These are phyloP conservation scores for Candida sanyiensis DNA, from an alignment of 805 yeast species.

Conservation along the genomic window DNA sequence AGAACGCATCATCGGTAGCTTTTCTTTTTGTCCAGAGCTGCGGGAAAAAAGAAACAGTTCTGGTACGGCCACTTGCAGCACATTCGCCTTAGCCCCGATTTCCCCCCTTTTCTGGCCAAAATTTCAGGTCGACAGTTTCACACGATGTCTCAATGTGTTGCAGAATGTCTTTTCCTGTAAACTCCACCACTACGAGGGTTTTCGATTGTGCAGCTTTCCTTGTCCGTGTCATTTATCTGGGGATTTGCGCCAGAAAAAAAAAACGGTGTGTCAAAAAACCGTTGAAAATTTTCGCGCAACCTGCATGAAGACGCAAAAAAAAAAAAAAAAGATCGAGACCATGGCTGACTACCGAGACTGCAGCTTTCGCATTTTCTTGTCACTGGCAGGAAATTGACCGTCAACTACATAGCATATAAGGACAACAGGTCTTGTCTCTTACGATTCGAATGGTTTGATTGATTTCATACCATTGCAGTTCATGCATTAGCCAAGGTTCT, in stretches of 20 bases:
- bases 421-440: too few relatives aligned
- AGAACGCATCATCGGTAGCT: too few relatives aligned
- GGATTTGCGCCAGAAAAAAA: background rate
- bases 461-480: too few relatives aligned
- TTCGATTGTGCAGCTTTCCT: background rate
- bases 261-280: background rate
- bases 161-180: background rate
- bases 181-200: background rate
- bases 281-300: slow-evolving; percentile 2
- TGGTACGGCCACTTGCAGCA: too few relatives aligned
- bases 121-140: background rate
- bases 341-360: too few relatives aligned
- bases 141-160: background rate
- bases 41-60: too few relatives aligned
- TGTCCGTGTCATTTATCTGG: background rate
- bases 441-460: too few relatives aligned
- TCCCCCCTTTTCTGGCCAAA: background rate
- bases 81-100: background rate
- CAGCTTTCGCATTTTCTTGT: too few relatives aligned
- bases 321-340: too few relatives aligned
- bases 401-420: too few relatives aligned
- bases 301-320: too few relatives aligned
- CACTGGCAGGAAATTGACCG: too few relatives aligned
- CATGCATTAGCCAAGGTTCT: slow-evolving; percentile 1
- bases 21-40: background rate